Evolutionary conservation across 768 basidiomycete genomes (phyloP), one percentile per base, ranked within the genome.

Genomic region (Lenzites betulinus): DNA sequence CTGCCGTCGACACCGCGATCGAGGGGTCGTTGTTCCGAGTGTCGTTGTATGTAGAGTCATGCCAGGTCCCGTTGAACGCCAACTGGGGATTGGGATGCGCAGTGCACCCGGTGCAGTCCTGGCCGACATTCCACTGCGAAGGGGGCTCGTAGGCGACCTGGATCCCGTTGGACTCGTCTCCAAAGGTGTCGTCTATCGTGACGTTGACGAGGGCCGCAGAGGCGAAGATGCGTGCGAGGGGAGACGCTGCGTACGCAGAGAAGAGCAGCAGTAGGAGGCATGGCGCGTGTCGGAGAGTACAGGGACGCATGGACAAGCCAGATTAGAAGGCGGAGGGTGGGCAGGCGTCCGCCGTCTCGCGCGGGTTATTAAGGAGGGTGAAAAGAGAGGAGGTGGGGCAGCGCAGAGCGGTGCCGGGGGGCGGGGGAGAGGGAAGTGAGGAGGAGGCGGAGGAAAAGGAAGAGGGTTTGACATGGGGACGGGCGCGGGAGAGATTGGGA

Each of bases 131-230:
- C 80, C 79, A 79, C 12, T 64, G 72, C 7, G 64, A 64, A 7
- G 58, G 42, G 20, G 78, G 77, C 22, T 65, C 38, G 63, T 79
- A 79, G 7, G 61, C 58, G 22, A 79, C 70, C 9, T 53, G 61
- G 18, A 55, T 62, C 26, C 76, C 71, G 39, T 74, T 76, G 22
- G 55, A 20, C 16, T 67, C 58, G 62, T 77, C 72, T 36, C 74
- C 73, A 26, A 65, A 62, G 38, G 71, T 71, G 65, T 79, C 79
- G 71, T 81, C 79, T 38, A 81, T 72, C 5, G 79, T 79, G 30
- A 75, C 64, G 58, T 80, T 80, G 25, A 73, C 66, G 26, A 75
- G 67, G 18, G 62, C 49, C 15, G 67, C 67, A 23, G 59, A 55
- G 20, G 57, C 57, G 20, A 6, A 50, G 42, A 51, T n/a, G 23